Evolutionary conservation across 2,329 filamentous ascomycete species (phyloP).

Genomic region (Ilyonectria robusta): DNA sequence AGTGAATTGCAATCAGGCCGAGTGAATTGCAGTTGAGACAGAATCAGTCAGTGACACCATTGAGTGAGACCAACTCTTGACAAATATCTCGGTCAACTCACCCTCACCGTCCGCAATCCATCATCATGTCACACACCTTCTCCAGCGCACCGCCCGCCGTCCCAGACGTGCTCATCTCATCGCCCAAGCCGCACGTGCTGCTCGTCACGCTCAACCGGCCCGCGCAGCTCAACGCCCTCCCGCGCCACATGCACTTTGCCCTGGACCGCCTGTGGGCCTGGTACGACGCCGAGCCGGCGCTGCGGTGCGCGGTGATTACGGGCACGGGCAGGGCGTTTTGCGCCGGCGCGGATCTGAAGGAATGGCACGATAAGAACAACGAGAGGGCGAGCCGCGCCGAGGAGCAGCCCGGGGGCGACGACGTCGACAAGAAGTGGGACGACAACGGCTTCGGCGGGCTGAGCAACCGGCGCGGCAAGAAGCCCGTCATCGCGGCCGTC

Average conservation of each 20-base stretch:
- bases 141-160: conserved; percentile 58
- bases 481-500: conserved; percentile 81
- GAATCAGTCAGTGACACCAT: background rate
- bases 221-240: conserved; percentile 70
- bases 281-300: conserved; percentile 72
- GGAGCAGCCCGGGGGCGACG: background rate
- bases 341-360: conserved; percentile 77
- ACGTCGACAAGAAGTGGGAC: conserved; percentile 61
- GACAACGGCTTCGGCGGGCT: conserved; percentile 72
- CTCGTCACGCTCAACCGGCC: conserved; percentile 74
- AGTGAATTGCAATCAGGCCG: no score
- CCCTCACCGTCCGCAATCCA: conserved; percentile 26
- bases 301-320: conserved; percentile 75
- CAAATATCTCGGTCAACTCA: conserved; percentile 7
- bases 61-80: background rate
- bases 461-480: conserved; percentile 75
- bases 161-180: conserved; percentile 60
- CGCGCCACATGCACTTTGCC: conserved; percentile 61
- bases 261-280: conserved; percentile 67
- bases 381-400: conserved; percentile 19
- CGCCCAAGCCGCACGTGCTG: conserved; percentile 68
- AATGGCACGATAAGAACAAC: conserved; percentile 67
- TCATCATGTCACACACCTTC: conserved; percentile 48
- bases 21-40: no score
- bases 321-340: conserved; percentile 76